Percentiles rank a stretch among this genome's conserved stretches.
Evolutionary conservation across 305 asterid species (phyloP).

Genomic region (Withania somnifera): DNA sequence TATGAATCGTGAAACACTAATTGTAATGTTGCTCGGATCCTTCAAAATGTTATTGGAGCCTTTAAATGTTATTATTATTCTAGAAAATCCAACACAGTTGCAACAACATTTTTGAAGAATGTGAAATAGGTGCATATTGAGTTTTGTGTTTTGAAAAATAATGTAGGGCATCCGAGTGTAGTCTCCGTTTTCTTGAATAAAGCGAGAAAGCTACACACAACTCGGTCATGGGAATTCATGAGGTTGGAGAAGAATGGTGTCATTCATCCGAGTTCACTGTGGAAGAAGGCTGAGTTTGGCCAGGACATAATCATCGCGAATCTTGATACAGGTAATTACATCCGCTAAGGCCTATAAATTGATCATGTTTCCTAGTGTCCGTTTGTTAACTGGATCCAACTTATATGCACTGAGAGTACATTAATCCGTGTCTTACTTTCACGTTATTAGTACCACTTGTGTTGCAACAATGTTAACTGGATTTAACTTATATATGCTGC

Average conservation of each 20-base stretch:
- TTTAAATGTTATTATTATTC: no score
- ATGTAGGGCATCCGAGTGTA: constrained; percentile 47
- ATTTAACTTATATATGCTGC: neutral
- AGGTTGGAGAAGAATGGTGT: constrained; percentile 34
- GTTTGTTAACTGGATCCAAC: neutral
- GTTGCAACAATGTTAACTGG: neutral
- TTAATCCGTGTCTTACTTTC: neutral
- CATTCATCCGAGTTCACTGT: constrained; percentile 24
- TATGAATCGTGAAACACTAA: no score
- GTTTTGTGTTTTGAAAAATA: neutral
- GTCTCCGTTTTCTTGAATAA: constrained; percentile 37
- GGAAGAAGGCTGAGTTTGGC: constrained; percentile 59
- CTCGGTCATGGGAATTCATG: constrained; percentile 73
- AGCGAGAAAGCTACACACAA: constrained; percentile 49
- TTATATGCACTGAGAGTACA: neutral
- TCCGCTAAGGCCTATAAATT: neutral
- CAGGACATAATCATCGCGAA: constrained; percentile 52
- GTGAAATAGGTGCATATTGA: neutral
- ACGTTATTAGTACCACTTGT: neutral
- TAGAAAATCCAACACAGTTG: neutral
- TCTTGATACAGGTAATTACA: constrained; percentile 46
- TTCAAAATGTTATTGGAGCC: no score
- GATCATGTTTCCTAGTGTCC: neutral
- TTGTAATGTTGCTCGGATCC: neutral
- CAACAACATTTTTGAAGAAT: neutral